Conservation (phyloP, 768 basidiomycete species). For the Suillus variegatus region DNA sequence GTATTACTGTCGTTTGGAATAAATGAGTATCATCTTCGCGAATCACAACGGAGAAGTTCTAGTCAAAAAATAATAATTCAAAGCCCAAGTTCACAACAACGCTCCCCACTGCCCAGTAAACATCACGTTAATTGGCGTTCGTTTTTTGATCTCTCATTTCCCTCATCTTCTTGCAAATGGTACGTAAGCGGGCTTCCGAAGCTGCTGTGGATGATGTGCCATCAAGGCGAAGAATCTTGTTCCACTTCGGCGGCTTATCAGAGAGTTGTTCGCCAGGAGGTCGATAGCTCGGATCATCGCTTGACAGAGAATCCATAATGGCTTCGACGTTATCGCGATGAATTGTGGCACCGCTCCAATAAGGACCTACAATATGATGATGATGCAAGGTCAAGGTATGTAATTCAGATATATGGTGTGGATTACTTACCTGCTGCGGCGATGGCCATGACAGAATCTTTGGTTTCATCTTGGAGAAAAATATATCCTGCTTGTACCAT, state of each 20-base stretch:
- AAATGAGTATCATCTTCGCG: background rate
- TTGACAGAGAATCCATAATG: background rate
- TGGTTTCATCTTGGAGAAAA: background rate
- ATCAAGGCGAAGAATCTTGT: background rate
- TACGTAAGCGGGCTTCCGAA: background rate
- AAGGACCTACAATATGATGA: background rate
- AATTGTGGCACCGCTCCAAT: background rate
- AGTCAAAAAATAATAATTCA: background rate
- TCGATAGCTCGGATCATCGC: background rate
- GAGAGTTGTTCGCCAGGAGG: background rate
- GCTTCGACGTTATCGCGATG: background rate
- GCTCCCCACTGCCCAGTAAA: background rate
- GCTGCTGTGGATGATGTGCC: background rate
- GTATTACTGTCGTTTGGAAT: background rate
- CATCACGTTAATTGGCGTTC: background rate
- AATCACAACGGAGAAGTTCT: background rate
- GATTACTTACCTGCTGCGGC: background rate
- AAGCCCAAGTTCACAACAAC: background rate
- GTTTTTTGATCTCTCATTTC: background rate
- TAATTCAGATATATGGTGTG: background rate
- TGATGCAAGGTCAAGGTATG: background rate
- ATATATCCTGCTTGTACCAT: background rate
- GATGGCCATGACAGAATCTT: slow-evolving; percentile 4
- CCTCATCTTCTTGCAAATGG: background rate
- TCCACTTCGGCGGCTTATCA: background rate